A percentile compares a stretch with the other conserved stretches of the same genome.
Conservation (phyloP, 148 eudicot species). For the Vaccinium corymbosum region DNA sequence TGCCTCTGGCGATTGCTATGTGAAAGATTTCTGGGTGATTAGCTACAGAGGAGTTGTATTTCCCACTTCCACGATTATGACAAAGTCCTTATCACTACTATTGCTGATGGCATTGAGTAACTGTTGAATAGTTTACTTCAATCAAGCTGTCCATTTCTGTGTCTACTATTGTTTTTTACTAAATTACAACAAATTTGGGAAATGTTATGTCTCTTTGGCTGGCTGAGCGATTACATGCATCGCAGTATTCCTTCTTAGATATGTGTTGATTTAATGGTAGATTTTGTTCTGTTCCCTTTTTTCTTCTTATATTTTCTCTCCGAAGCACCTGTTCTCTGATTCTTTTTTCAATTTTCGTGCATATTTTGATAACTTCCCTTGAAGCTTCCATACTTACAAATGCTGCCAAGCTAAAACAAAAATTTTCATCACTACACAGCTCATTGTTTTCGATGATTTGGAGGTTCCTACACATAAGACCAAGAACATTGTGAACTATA, state of each 20-base stretch:
- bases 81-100: not conserved
- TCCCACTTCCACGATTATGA: not conserved
- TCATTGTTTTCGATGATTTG: conserved; percentile 73
- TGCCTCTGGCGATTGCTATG: not conserved
- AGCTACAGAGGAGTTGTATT: not conserved
- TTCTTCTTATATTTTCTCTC: not conserved
- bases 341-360: not conserved
- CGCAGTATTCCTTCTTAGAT: not conserved
- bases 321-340: not conserved
- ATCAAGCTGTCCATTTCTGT: not conserved
- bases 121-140: conserved; percentile 4
- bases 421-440: conserved; percentile 42
- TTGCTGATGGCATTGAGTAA: not conserved
- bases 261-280: not conserved
- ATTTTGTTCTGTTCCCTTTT: not conserved
- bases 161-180: not conserved
- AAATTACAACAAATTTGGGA: not conserved
- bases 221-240: not conserved
- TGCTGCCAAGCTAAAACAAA: conserved; percentile 4
- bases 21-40: not conserved
- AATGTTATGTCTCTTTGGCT: not conserved
- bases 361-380: not conserved
- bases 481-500: conserved; percentile 80
- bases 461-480: conserved; percentile 89
- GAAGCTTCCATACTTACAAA: not conserved